Evolutionary conservation across 73 alveolate genomes (phyloP), one percentile per base, ranked within the genome.

Genomic region (Diophrys sp.): DNA sequence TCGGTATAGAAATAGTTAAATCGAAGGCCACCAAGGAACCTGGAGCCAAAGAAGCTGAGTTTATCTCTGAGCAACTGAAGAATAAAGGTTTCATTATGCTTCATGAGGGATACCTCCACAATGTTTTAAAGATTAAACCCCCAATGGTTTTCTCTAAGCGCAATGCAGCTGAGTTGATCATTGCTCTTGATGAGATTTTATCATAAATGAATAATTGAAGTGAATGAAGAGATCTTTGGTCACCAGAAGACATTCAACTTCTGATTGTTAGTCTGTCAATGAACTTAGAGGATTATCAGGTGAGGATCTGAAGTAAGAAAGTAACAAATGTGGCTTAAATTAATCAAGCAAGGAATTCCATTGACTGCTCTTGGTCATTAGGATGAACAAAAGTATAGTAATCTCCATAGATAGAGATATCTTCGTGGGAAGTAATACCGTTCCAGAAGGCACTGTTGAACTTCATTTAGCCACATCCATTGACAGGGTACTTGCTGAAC

Each of bases 1-100:
- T 70, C 0, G 87, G 87, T 31, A 70, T 78, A 25, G 87, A 78
- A 76, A 31, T 78, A n/a, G 87, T 78, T n/a, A 26, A 32, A 24
- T 25, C 33, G n/a, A 73, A 27, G 29, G 67, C 23, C 14, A 78
- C 81, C 29, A 26, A 54, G 2, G 74, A 69, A 31, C 87, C 87
- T 23, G 87, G 70, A 5, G 31, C 28, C 5, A 25, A 70, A 18
- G 78, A 70, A 54, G 56, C 62, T 44, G 5, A 74, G 28, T 29
- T 2, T 1, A 31, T 33, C n/a, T 14, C 56, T 5, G 33, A 71
- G 79, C 28, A 1, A 24, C 67, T 71, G 2, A 5, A 27, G 0
- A 14, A 71, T n/a, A 62, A 71, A 62, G 71, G 71, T 27, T 14
- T 71, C 28, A 25, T 71, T 0, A 62, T 71, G 14, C 70, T 55